Evolutionary conservation across 1,284 basidiomycete genomes (phyloP).

Genomic region (Cerrena zonata): DNA sequence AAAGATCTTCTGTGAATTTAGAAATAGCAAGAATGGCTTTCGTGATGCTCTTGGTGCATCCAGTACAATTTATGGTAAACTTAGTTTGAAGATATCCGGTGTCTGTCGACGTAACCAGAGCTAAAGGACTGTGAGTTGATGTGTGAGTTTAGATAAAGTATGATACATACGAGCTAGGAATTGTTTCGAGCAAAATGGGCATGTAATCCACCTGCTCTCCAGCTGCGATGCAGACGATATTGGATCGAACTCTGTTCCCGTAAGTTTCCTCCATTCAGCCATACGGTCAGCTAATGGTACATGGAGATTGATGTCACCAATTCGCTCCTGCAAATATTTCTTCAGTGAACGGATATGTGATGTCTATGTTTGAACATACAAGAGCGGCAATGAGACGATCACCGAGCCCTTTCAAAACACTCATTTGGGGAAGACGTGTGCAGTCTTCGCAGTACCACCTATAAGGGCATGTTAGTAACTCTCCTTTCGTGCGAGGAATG

Average conservation of each 20-base stretch:
- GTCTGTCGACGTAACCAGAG: constrained; percentile 27
- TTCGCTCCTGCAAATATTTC: constrained; percentile 9
- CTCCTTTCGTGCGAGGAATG: too few species aligned
- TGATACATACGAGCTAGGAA: constrained; percentile 27
- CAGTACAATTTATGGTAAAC: constrained; percentile 26
- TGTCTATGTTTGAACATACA: constrained; percentile 21
- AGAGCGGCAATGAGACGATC: constrained; percentile 21
- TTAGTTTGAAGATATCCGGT: constrained; percentile 36
- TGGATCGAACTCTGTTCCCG: constrained; percentile 30
- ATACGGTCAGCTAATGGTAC: constrained; percentile 19
- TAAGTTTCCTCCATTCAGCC: constrained; percentile 25
- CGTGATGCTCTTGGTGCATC: constrained; percentile 28
- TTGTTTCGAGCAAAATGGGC: constrained; percentile 30
- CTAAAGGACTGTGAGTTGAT: constrained; percentile 22
- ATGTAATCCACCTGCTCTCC: constrained; percentile 23
- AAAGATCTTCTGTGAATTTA: constrained; percentile 33
- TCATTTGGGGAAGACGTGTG: constrained; percentile 24
- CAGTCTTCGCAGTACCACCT: constrained; percentile 41
- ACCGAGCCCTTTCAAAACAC: constrained; percentile 20
- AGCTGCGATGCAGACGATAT: constrained; percentile 24
- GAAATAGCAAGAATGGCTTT: constrained; percentile 30
- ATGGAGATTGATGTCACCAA: constrained; percentile 13
- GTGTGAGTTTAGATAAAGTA: too few species aligned
- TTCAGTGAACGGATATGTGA: too few species aligned
- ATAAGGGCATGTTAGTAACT: too few species aligned